Evolutionary conservation across 805 yeast genomes (phyloP).

Genomic region (Yueomyces sinensis): DNA sequence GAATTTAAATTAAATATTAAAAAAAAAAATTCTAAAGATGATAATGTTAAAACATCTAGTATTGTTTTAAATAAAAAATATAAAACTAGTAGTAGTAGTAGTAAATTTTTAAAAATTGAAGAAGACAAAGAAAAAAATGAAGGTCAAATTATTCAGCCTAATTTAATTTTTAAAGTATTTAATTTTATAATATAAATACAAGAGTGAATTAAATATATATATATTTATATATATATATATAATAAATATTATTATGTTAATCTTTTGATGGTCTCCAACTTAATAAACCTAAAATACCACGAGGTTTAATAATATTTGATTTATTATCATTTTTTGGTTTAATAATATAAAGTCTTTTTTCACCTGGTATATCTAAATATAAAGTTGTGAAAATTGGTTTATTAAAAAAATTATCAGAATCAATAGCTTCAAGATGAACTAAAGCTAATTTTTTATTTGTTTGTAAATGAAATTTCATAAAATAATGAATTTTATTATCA

Average conservation of each 20-base stretch:
- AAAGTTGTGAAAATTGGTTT: slow-evolving; percentile 61
- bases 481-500: slow-evolving; percentile 70
- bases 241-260: slow-evolving; percentile 3
- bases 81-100: too few relatives aligned
- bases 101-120: too few relatives aligned
- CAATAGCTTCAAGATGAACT: slow-evolving; percentile 71
- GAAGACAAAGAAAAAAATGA: too few relatives aligned
- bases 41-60: too few relatives aligned
- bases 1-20: too few relatives aligned
- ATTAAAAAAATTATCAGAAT: slow-evolving; percentile 35
- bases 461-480: slow-evolving; percentile 80
- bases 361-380: slow-evolving; percentile 64
- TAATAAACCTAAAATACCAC: slow-evolving; percentile 61
- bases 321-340: slow-evolving; percentile 22
- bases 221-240: too few relatives aligned
- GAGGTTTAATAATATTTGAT: slow-evolving; percentile 30
- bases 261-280: slow-evolving; percentile 76
- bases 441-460: slow-evolving; percentile 51
- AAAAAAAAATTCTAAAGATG: too few relatives aligned
- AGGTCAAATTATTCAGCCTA: too few relatives aligned
- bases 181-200: too few relatives aligned
- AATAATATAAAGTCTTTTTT: slow-evolving; percentile 53
- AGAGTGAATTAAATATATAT: too few relatives aligned
- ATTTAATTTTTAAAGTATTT: too few relatives aligned
- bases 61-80: too few relatives aligned